phyloP scores from a whole-genome alignment of 225 moss, liverwort and hornwort species.

The Bryum argenteum region DNA sequence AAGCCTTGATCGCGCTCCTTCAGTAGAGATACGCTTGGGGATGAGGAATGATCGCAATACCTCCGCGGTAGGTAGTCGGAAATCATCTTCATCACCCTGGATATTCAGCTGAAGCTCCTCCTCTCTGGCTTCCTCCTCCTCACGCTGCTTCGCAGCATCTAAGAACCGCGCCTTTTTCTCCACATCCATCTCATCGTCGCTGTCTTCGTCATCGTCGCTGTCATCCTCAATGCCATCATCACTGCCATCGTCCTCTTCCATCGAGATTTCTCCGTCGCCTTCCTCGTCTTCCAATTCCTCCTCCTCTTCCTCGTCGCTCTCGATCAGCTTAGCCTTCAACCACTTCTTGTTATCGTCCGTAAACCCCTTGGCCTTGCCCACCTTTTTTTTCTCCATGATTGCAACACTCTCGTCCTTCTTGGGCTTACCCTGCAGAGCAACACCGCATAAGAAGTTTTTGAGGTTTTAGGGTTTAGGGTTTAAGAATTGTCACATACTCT shows the following conservation, averaged over 20 bases:
- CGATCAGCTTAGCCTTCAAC: slow-evolving; percentile 64
- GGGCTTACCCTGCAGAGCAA: slow-evolving; percentile 6
- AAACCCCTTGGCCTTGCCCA: slow-evolving; percentile 45
- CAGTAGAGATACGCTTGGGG: not conserved
- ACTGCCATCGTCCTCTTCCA: slow-evolving; percentile 59
- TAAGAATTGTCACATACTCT: not conserved
- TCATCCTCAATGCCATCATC: slow-evolving; percentile 63
- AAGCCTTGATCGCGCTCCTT: not conserved
- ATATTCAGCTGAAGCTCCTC: slow-evolving; percentile 97
- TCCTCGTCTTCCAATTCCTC: slow-evolving; percentile 50
- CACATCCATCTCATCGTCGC: slow-evolving; percentile 84
- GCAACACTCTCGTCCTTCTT: slow-evolving; percentile 30
- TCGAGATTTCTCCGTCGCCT: slow-evolving; percentile 48
- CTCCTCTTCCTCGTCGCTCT: slow-evolving; percentile 65
- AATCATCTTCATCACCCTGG: slow-evolving; percentile 86
- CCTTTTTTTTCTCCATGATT: slow-evolving; percentile 24
- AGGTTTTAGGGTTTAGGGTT: slow-evolving; percentile 24
- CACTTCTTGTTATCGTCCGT: slow-evolving; percentile 74
- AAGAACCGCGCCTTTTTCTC: slow-evolving; percentile 85
- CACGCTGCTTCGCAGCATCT: slow-evolving; percentile 69
- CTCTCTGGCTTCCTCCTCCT: slow-evolving; percentile 77
- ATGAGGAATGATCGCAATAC: slow-evolving; percentile 38
- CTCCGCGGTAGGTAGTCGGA: slow-evolving; percentile 74
- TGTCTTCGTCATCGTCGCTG: slow-evolving; percentile 65
- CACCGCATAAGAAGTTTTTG: not conserved